Conservation (phyloP, 2,329 filamentous ascomycete genomes). For the Xylariales sp. region DNA sequence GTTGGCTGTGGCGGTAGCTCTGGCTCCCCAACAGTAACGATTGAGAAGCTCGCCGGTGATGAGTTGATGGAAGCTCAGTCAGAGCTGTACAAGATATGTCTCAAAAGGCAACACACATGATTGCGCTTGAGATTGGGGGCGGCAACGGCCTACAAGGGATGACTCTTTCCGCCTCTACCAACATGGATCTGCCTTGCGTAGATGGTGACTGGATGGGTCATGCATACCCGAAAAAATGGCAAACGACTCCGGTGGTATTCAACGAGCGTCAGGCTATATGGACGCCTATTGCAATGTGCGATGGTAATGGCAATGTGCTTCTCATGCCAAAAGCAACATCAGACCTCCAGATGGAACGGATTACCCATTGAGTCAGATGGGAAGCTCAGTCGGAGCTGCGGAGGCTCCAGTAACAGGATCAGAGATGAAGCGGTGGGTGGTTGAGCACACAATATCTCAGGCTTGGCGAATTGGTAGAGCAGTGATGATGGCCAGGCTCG, state of each 20-base stretch:
- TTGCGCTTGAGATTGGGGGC: slow-evolving; percentile 64
- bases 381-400: slow-evolving; percentile 44
- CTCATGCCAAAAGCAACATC: slow-evolving; percentile 42
- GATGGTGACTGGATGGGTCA: slow-evolving; percentile 56
- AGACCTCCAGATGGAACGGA: slow-evolving; percentile 42
- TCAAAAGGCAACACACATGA: slow-evolving; percentile 47
- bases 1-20: slow-evolving; percentile 54
- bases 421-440: slow-evolving; percentile 45
- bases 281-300: slow-evolving; percentile 40
- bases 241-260: slow-evolving; percentile 50
- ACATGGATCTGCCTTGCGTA: slow-evolving; percentile 46
- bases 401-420: slow-evolving; percentile 43
- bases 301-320: slow-evolving; percentile 35
- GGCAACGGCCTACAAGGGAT: slow-evolving; percentile 58
- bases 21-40: slow-evolving; percentile 55
- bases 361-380: slow-evolving; percentile 49
- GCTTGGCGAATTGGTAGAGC: slow-evolving; percentile 57
- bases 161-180: slow-evolving; percentile 47
- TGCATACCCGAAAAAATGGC: slow-evolving; percentile 51
- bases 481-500: slow-evolving; percentile 44
- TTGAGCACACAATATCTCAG: slow-evolving; percentile 48
- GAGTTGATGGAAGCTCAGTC: slow-evolving; percentile 48
- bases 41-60: slow-evolving; percentile 55
- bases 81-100: slow-evolving; percentile 46
- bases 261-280: slow-evolving; percentile 39